These are phyloP conservation scores for Westerdykella sp. DNA, from an alignment of 2,329 filamentous ascomycete species.

Conservation along the genomic window DNA sequence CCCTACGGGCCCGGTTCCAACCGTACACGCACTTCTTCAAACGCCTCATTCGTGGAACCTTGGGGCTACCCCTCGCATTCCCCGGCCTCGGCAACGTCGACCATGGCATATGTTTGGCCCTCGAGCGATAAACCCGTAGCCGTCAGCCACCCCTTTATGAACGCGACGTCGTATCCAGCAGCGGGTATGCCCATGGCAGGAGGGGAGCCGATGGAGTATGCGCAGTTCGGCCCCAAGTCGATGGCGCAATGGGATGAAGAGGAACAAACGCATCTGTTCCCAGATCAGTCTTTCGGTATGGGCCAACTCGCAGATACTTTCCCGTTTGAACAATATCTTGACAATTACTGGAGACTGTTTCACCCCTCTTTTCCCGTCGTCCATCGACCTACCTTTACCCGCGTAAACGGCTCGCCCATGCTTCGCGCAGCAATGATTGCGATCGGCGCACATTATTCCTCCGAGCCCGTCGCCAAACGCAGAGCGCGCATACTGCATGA, in stretches of 20 bases:
- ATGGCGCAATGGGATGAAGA: conserved; percentile 33
- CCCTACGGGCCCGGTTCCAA: conserved; percentile 19
- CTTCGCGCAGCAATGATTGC: conserved; percentile 42
- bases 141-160: conserved; percentile 18
- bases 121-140: conserved; percentile 24
- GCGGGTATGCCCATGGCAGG: conserved; percentile 16
- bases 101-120: conserved; percentile 27
- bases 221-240: conserved; percentile 25
- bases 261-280: conserved; percentile 31
- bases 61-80: conserved; percentile 30
- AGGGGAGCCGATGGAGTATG: conserved; percentile 21
- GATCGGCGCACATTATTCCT: conserved; percentile 39
- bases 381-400: conserved; percentile 37
- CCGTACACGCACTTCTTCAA: conserved; percentile 34
- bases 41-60: conserved; percentile 31
- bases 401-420: conserved; percentile 36
- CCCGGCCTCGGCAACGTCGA: conserved; percentile 31
- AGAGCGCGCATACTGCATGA: conserved; percentile 39
- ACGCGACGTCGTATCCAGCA: conserved; percentile 21
- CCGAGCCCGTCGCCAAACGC: conserved; percentile 26
- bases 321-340: conserved; percentile 38
- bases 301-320: conserved; percentile 27
- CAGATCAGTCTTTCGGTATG: conserved; percentile 35
- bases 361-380: conserved; percentile 42
- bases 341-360: conserved; percentile 42